Percentiles rank a stretch among this genome's conserved stretches.
These are phyloP conservation scores for Hanseniaspora uvarum DNA, from an alignment of 1,139 yeast genomes.

Conservation along the genomic window DNA sequence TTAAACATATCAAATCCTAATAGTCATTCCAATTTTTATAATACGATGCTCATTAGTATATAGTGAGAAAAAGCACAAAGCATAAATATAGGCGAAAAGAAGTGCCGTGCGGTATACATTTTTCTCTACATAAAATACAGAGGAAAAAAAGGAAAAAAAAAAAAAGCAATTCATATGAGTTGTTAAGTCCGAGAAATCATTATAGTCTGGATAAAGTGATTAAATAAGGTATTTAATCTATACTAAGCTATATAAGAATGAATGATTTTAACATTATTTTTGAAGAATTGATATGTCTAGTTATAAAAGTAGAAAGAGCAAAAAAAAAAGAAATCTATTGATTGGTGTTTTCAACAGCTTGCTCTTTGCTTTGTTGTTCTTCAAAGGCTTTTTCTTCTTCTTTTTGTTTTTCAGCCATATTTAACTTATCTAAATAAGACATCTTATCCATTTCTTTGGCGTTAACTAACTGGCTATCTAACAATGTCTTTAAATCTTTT, in stretches of 20 bases:
- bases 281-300: neutral
- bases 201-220: neutral
- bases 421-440: constrained; percentile 23
- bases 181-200: constrained; percentile 21
- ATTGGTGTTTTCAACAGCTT: neutral
- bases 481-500: constrained; percentile 25
- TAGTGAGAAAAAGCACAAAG: neutral
- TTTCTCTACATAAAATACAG: neutral
- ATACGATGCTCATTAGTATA: neutral
- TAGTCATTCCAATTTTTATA: neutral
- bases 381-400: constrained; percentile 12
- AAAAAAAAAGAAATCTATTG: neutral
- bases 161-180: constrained; percentile 14
- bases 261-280: neutral
- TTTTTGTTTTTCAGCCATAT: constrained; percentile 19
- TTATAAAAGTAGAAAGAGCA: neutral
- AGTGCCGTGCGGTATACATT: neutral
- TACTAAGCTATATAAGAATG: constrained; percentile 3
- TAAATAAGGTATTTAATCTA: constrained; percentile 3
- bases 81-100: neutral
- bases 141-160: neutral
- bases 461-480: constrained; percentile 25
- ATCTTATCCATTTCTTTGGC: constrained; percentile 26
- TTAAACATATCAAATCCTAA: too few species aligned
- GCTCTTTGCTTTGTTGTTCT: constrained; percentile 1